phyloP scores from a whole-genome alignment of 768 basidiomycete genomes.

The Pholiota conissans region DNA sequence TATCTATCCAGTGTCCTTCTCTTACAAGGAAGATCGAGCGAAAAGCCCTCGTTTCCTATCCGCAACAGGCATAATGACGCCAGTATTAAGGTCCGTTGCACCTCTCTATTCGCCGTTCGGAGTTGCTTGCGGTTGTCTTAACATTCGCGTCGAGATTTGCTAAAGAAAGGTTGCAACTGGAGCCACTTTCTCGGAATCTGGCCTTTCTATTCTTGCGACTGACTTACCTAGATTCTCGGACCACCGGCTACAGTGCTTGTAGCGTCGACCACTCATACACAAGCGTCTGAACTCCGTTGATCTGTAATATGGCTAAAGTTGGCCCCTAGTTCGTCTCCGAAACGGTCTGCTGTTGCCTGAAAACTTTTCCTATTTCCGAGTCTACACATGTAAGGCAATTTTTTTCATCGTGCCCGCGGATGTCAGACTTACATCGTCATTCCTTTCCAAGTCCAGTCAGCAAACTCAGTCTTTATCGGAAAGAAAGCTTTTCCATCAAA shows the following conservation, averaged over 20 bases:
- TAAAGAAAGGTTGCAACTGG: neutral
- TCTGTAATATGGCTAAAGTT: neutral
- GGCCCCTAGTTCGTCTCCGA: no score
- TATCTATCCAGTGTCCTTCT: neutral
- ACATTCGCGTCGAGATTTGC: neutral
- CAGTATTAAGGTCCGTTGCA: no score
- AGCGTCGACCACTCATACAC: neutral
- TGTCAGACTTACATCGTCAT: no score
- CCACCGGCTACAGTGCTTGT: neutral
- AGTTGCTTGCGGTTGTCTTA: neutral
- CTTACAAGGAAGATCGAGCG: neutral
- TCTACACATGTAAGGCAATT: no score
- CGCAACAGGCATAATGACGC: no score
- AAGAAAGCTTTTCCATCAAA: no score
- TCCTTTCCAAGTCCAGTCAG: no score
- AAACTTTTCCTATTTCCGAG: no score
- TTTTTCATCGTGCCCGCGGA: no score
- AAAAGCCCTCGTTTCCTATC: neutral
- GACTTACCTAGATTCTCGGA: neutral
- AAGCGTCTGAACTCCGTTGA: neutral
- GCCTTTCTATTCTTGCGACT: neutral
- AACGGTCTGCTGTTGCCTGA: no score
- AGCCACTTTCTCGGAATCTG: neutral
- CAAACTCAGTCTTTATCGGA: no score
- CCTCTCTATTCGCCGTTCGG: neutral